Evolutionary conservation across 2,329 filamentous ascomycete genomes (phyloP).

Genomic region (Fusarium decemcellulare): DNA sequence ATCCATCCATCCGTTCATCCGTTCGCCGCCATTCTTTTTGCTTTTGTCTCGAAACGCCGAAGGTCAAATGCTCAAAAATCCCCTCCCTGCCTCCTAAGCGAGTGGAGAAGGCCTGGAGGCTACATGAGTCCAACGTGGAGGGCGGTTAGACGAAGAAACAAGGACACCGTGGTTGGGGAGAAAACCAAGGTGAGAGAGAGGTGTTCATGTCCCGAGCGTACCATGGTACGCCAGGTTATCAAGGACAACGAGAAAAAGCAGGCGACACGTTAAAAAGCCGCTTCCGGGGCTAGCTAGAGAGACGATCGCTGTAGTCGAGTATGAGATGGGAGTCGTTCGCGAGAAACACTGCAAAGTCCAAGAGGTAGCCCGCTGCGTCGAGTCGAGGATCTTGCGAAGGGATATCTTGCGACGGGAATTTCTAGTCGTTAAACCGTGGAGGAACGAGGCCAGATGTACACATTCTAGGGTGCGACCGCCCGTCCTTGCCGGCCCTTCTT

Average conservation of each 20-base stretch:
- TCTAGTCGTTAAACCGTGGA: conserved; percentile 54
- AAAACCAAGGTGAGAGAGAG: conserved; percentile 37
- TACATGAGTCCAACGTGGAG: conserved; percentile 45
- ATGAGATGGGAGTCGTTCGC: conserved; percentile 40
- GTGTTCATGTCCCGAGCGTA: conserved; percentile 19
- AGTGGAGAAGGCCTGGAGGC: conserved; percentile 31
- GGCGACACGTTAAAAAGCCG: conserved; percentile 6
- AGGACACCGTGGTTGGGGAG: conserved; percentile 29
- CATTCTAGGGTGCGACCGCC: conserved; percentile 47
- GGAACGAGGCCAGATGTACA: conserved; percentile 55
- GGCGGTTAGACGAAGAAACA: conserved; percentile 44
- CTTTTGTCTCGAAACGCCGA: conserved; percentile 50
- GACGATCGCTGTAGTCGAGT: conserved; percentile 28
- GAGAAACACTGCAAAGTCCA: conserved; percentile 34
- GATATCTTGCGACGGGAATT: conserved; percentile 50
- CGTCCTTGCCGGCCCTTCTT: conserved; percentile 57
- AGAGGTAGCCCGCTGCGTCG: conserved; percentile 36
- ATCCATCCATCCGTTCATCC: conserved; percentile 48
- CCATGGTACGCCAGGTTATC: conserved; percentile 18
- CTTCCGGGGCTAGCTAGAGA: not conserved
- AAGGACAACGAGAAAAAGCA: conserved; percentile 33
- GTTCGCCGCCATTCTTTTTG: conserved; percentile 50
- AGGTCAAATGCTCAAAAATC: conserved; percentile 49
- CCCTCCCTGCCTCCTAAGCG: conserved; percentile 28
- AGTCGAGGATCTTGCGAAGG: conserved; percentile 34